Evolutionary conservation across 352 stramenopile genomes (phyloP).

Genomic region (Phytophthora foliorum): DNA sequence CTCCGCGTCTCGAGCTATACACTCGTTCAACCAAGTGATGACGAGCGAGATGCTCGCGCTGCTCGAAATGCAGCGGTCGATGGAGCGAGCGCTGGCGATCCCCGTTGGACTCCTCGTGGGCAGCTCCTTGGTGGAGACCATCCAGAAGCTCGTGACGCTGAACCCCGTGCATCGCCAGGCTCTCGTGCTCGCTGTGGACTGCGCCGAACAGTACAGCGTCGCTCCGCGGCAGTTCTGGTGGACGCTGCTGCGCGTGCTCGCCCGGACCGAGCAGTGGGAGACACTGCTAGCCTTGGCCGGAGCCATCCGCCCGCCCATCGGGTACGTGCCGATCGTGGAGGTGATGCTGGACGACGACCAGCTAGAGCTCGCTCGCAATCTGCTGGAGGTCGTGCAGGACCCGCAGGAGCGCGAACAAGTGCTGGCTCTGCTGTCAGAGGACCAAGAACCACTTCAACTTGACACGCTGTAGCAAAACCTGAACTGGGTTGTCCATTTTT

Average conservation of each 20-base stretch:
- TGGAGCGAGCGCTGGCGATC: slow-evolving; percentile 51
- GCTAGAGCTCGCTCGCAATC: slow-evolving; percentile 40
- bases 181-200: slow-evolving; percentile 44
- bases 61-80: slow-evolving; percentile 49
- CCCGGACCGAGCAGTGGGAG: slow-evolving; percentile 60
- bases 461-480: slow-evolving; percentile 19
- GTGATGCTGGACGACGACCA: slow-evolving; percentile 57
- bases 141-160: slow-evolving; percentile 68
- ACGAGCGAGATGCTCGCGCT: slow-evolving; percentile 58
- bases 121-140: slow-evolving; percentile 61
- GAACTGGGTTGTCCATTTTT: slow-evolving; percentile 7
- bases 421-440: slow-evolving; percentile 32
- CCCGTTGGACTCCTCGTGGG: slow-evolving; percentile 60
- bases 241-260: slow-evolving; percentile 52
- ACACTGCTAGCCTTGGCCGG: slow-evolving; percentile 50
- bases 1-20: slow-evolving; percentile 23
- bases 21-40: slow-evolving; percentile 64
- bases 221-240: slow-evolving; percentile 69
- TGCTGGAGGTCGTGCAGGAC: slow-evolving; percentile 48
- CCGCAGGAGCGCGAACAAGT: slow-evolving; percentile 47
- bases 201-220: slow-evolving; percentile 54
- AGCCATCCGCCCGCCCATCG: slow-evolving; percentile 50
- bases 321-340: slow-evolving; percentile 55
- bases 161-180: slow-evolving; percentile 49
- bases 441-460: slow-evolving; percentile 25